Evolutionary conservation across 2,329 filamentous ascomycete species (phyloP).

Genomic region (Arthrobotrys entomopaga): DNA sequence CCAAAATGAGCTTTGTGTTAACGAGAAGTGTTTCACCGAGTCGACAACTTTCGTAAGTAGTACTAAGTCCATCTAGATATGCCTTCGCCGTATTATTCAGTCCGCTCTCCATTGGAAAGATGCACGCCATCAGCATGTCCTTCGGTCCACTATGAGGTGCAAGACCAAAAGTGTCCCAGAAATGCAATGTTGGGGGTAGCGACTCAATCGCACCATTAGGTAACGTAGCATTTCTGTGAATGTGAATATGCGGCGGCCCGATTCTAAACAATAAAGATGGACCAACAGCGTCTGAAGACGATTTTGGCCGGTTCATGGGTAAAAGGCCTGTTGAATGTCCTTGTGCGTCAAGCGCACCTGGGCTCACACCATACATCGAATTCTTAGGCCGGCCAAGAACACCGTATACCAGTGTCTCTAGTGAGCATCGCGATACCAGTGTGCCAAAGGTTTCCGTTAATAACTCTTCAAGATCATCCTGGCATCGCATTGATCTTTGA

Average conservation of each 20-base stretch:
- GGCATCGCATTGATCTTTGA: constrained; percentile 26
- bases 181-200: constrained; percentile 76
- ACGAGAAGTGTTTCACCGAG: constrained; percentile 47
- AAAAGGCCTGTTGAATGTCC: constrained; percentile 30
- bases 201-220: constrained; percentile 76
- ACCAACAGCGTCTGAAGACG: constrained; percentile 24
- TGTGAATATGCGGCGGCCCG: constrained; percentile 75
- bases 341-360: constrained; percentile 34
- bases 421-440: constrained; percentile 36
- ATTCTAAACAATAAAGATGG: constrained; percentile 68
- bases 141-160: constrained; percentile 77
- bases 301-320: constrained; percentile 49
- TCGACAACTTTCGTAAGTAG: constrained; percentile 66
- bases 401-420: constrained; percentile 42
- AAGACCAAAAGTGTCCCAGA: constrained; percentile 84
- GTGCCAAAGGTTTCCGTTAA: constrained; percentile 35
- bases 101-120: constrained; percentile 75
- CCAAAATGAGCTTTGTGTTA: constrained; percentile 63
- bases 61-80: constrained; percentile 77
- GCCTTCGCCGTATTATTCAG: constrained; percentile 70
- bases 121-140: constrained; percentile 75
- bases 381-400: constrained; percentile 34
- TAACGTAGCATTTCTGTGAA: constrained; percentile 68
- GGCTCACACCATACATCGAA: constrained; percentile 44
- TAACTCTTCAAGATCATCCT: constrained; percentile 47